These are phyloP conservation scores for Ceratocystis variospora DNA, from an alignment of 2,329 filamentous ascomycete species.

Conservation along the genomic window DNA sequence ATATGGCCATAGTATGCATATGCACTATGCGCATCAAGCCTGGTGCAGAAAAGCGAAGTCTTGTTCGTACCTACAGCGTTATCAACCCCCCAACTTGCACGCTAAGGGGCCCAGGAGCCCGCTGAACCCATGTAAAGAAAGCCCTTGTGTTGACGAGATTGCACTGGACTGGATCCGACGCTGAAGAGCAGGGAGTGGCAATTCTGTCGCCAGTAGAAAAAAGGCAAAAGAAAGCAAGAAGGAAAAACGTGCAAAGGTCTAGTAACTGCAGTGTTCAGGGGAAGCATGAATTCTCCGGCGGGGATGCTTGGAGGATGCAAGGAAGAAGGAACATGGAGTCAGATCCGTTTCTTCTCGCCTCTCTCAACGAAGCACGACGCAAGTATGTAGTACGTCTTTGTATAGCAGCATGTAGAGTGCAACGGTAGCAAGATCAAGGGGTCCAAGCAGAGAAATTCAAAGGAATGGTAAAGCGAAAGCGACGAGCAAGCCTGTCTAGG, in stretches of 20 bases:
- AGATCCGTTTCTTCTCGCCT: background rate
- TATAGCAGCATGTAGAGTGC: too few species aligned
- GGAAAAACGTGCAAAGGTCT: background rate
- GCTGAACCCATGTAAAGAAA: background rate
- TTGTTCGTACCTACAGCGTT: background rate
- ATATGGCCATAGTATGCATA: background rate
- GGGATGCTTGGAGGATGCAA: background rate
- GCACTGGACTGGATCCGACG: background rate
- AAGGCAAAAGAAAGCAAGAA: background rate
- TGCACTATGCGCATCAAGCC: background rate
- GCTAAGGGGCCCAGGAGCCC: background rate
- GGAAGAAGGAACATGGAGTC: background rate
- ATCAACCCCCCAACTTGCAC: too few species aligned
- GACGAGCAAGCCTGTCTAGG: background rate
- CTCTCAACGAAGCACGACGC: background rate
- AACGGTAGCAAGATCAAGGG: too few species aligned
- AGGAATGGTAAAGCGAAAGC: background rate
- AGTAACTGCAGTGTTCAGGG: slow-evolving; percentile 3
- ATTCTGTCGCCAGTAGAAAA: background rate
- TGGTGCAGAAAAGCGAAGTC: background rate
- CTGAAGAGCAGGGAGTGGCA: background rate
- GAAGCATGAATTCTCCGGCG: background rate
- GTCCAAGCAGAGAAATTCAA: background rate
- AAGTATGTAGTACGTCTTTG: background rate
- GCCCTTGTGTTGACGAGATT: background rate